Percentiles rank a stretch among this genome's conserved stretches.
Conservation (phyloP, 1,139 yeast genomes). For the Suhomyces bolitotheri region DNA sequence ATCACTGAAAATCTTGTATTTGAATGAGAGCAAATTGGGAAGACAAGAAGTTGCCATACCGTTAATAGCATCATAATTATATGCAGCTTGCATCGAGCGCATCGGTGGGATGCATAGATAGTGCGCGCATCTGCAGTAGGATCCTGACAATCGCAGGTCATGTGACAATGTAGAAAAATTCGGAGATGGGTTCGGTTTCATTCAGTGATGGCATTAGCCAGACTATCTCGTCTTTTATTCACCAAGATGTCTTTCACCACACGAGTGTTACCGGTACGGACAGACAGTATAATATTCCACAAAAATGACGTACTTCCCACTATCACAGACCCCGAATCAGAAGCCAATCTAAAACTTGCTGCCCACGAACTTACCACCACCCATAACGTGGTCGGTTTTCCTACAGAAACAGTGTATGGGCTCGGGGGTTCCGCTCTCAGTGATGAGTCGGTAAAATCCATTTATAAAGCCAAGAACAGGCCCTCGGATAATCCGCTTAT, state of each 20-base stretch:
- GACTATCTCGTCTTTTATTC: neutral
- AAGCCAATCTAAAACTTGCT: conserved; percentile 53
- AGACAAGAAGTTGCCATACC: no score
- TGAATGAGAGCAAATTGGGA: no score
- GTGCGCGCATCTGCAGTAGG: no score
- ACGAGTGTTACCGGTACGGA: conserved; percentile 33
- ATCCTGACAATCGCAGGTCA: no score
- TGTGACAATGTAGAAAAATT: conserved; percentile 8
- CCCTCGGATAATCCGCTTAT: conserved; percentile 96
- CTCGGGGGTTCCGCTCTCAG: conserved; percentile 83
- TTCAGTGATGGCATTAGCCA: conserved; percentile 6
- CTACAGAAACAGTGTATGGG: conserved; percentile 97
- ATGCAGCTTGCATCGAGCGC: no score
- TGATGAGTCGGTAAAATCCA: conserved; percentile 71
- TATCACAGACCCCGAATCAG: conserved; percentile 54
- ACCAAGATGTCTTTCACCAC: conserved; percentile 25
- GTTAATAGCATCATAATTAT: no score
- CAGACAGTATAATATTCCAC: conserved; percentile 29
- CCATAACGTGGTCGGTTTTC: conserved; percentile 77
- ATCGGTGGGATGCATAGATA: no score
- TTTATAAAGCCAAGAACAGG: conserved; percentile 84
- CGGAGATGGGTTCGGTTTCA: neutral
- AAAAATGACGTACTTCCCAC: conserved; percentile 31
- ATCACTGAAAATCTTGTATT: conserved; percentile 49
- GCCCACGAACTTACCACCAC: conserved; percentile 54